Evolutionary conservation across 257 asterid species (phyloP).

Genomic region (Anisodus acutangulus): DNA sequence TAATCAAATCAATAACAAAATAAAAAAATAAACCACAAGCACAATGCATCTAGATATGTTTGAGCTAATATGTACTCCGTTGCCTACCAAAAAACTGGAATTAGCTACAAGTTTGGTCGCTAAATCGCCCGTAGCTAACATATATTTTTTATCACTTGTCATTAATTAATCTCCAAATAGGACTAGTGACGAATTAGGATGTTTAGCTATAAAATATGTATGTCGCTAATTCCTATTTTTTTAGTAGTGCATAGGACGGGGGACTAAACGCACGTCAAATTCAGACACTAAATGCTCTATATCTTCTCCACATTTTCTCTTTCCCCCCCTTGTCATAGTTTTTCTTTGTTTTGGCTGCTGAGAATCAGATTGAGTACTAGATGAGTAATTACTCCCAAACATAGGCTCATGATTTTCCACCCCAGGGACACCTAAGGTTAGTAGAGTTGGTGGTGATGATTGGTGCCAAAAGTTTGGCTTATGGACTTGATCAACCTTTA

Average conservation of each 20-base stretch:
- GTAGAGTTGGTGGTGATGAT: not conserved
- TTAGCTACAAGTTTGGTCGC: too few species aligned
- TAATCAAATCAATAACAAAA: not conserved
- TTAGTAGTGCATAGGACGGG: not conserved
- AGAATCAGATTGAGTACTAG: not conserved
- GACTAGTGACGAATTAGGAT: too few species aligned
- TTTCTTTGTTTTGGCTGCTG: not conserved
- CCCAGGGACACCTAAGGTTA: conserved; percentile 24
- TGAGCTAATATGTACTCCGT: not conserved
- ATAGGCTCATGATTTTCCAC: not conserved
- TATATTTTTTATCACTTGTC: too few species aligned
- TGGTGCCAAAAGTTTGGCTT: not conserved
- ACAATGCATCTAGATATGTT: not conserved
- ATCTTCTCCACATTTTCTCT: conserved; percentile 19
- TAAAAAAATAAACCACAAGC: not conserved
- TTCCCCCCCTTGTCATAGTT: not conserved
- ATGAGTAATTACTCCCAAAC: conserved; percentile 14
- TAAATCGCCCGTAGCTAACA: too few species aligned
- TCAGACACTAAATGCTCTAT: not conserved
- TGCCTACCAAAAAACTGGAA: too few species aligned
- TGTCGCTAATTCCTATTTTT: too few species aligned
- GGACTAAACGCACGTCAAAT: not conserved
- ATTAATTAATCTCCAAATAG: too few species aligned
- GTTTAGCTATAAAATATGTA: too few species aligned
- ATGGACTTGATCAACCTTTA: not conserved